Evolutionary conservation across 2,329 filamentous ascomycete species (phyloP).

Genomic region (Botrytis pseudocinerea): DNA sequence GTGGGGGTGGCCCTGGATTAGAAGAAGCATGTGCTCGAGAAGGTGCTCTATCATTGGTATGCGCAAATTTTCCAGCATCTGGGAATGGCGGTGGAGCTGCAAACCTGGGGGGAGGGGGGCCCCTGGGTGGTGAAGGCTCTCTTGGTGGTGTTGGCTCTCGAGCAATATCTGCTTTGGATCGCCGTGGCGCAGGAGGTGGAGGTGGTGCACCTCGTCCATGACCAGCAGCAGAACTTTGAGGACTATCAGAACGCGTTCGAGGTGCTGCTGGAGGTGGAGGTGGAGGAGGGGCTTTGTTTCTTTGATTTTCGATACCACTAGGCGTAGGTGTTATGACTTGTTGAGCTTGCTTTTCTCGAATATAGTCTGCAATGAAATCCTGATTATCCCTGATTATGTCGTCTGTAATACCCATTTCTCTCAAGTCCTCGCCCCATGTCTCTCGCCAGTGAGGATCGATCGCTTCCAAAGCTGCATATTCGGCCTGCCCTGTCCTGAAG

Average conservation of each 20-base stretch:
- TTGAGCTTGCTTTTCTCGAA: constrained; percentile 57
- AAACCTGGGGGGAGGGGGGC: constrained; percentile 67
- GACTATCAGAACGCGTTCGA: constrained; percentile 38
- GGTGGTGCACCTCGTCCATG: constrained; percentile 47
- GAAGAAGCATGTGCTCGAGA: constrained; percentile 51
- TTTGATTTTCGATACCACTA: constrained; percentile 47
- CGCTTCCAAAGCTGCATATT: constrained; percentile 62
- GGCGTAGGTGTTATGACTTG: constrained; percentile 43
- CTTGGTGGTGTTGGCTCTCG: constrained; percentile 62
- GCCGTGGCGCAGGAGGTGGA: constrained; percentile 61
- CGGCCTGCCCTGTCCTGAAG: constrained; percentile 52
- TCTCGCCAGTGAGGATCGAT: constrained; percentile 66
- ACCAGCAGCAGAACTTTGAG: constrained; percentile 35
- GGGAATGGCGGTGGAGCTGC: constrained; percentile 83
- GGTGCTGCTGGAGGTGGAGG: constrained; percentile 54
- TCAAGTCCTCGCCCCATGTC: constrained; percentile 64
- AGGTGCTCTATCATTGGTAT: constrained; percentile 49
- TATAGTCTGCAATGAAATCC: constrained; percentile 66
- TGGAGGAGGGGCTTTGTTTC: constrained; percentile 60
- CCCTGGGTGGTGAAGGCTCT: constrained; percentile 65
- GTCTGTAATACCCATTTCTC: constrained; percentile 62
- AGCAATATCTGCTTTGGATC: constrained; percentile 52
- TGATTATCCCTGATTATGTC: constrained; percentile 69
- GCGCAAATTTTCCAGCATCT: constrained; percentile 85
- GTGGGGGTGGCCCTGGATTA: constrained; percentile 64